Percentiles rank a stretch among this genome's conserved stretches.
Conservation (phyloP, 116 monocot genomes). For the Dioscorea cayenensis region DNA sequence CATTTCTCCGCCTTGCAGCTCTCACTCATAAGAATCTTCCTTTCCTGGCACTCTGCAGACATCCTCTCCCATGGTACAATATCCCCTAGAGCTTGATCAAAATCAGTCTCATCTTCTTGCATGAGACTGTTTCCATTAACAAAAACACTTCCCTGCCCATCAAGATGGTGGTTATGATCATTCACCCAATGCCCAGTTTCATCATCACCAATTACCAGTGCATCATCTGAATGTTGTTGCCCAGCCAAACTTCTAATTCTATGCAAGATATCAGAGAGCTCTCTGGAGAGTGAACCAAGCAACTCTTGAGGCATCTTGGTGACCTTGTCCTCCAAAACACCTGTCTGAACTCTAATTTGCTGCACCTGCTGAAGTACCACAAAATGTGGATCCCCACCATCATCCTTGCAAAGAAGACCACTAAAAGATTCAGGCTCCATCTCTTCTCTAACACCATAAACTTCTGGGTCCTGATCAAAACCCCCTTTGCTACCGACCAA, state of each 20-base stretch:
- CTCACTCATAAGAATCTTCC: slow-evolving; percentile 60
- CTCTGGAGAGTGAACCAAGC: slow-evolving; percentile 35
- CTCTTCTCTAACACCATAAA: slow-evolving; percentile 80
- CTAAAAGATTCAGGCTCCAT: slow-evolving; percentile 46
- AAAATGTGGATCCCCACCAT: slow-evolving; percentile 33
- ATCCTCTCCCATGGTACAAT: slow-evolving; percentile 75
- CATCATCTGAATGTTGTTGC: slow-evolving; percentile 32
- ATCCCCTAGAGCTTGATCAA: slow-evolving; percentile 50
- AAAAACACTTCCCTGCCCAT: slow-evolving; percentile 45
- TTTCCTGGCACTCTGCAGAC: slow-evolving; percentile 44
- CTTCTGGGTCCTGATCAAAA: slow-evolving; percentile 56
- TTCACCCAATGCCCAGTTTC: slow-evolving; percentile 54
- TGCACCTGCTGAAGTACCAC: slow-evolving; percentile 61
- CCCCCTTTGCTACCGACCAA: slow-evolving; percentile 76
- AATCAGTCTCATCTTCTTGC: slow-evolving; percentile 67
- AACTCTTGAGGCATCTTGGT: slow-evolving; percentile 54
- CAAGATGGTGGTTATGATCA: slow-evolving; percentile 34
- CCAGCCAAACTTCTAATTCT: slow-evolving; percentile 53
- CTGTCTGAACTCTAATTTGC: slow-evolving; percentile 54
- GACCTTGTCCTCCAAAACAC: slow-evolving; percentile 60
- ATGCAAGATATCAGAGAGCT: slow-evolving; percentile 57
- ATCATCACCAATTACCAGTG: slow-evolving; percentile 39
- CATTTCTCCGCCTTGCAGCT: slow-evolving; percentile 81
- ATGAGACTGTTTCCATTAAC: slow-evolving; percentile 62
- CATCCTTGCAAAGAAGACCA: slow-evolving; percentile 42